Evolutionary conservation across 2,329 filamentous ascomycete species (phyloP), one percentile per base, ranked within the genome.

Genomic region (Neofusicoccum parvum): DNA sequence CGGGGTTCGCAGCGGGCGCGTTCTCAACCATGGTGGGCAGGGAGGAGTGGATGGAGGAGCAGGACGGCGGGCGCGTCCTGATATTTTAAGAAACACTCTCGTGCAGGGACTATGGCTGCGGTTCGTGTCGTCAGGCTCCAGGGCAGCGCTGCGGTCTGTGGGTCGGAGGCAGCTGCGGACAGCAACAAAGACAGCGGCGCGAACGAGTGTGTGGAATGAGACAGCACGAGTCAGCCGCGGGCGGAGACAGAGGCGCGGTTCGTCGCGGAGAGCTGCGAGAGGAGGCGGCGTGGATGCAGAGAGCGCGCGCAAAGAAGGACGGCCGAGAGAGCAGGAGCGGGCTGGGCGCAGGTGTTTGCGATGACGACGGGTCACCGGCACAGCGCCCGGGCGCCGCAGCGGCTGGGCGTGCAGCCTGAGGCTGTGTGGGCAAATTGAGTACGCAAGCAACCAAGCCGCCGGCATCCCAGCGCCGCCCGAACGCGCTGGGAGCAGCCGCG

Each of bases 281-380:
- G 48, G 27, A n/a, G 60, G 46, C 36, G 37, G 20, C 10, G 59
- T 50, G 36, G 46, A 32, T 34, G 45, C 15, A 15, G 59, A 51
- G 17, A 14, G 46, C n/a, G 62, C 49, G 51, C 32, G n/a, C 60
- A 14, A 39, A 45, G 46, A 48, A 34, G 32, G 34, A 37, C 27
- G 27, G 6, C 27, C 17, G 49, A 46, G 60, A 43, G 36, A 48
- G 32, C 50, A 54, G 62, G 50, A 64, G 62, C 62, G 41, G 50
- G 50, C 32, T 39, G 45, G 17, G 58, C 45, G 17, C 27, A 32
- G 43, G 58, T 49, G 58, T 50, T 49, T 64, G 62, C 39, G 34
- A 64, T 64, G 62, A 64, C 62, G 62, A 64, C 62, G 50, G 34
- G 56, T 60, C 56, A 48, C 23, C 56, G 56, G 56, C 56, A 60